A percentile compares a stretch with the other conserved stretches of the same genome.
phyloP scores from a whole-genome alignment of 2,329 filamentous ascomycete species.

The Boeremia exigua region DNA sequence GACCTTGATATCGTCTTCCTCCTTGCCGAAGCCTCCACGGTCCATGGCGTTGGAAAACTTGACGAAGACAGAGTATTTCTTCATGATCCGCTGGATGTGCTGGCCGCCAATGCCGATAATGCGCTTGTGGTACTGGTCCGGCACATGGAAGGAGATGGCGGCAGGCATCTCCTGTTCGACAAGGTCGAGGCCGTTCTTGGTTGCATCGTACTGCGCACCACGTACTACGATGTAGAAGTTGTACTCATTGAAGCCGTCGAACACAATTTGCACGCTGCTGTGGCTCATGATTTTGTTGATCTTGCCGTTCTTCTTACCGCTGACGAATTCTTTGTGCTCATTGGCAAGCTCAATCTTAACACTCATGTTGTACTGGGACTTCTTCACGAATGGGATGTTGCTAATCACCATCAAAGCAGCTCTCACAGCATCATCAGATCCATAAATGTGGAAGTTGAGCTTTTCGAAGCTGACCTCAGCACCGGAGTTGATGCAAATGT shows the following conservation, averaged over 20 bases:
- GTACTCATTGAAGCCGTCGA: constrained; percentile 99
- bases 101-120: constrained; percentile 99
- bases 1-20: constrained; percentile 97
- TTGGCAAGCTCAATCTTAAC: constrained; percentile 99
- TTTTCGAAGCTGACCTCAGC: constrained; percentile 96
- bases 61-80: constrained; percentile 99
- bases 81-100: constrained; percentile 99
- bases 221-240: constrained; percentile 99
- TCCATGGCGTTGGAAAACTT: constrained; percentile 99
- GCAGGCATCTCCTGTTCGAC: constrained; percentile 99
- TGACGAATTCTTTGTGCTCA: constrained; percentile 99
- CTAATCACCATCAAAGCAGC: constrained; percentile 93
- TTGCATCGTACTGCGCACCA: constrained; percentile 88
- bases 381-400: constrained; percentile 85
- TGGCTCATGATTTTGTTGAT: constrained; percentile 99
- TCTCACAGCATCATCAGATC: constrained; percentile 95
- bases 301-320: constrained; percentile 99
- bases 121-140: constrained; percentile 98
- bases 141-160: constrained; percentile 98
- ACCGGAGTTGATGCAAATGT: constrained; percentile 95
- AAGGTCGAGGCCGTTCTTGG: constrained; percentile 87
- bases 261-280: constrained; percentile 98
- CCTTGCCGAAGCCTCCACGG: constrained; percentile 87
- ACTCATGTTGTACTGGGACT: constrained; percentile 88
- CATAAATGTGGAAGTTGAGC: constrained; percentile 89